A percentile compares a stretch with the other conserved stretches of the same genome.
Conservation (phyloP, 2,329 filamentous ascomycete species). For the Penicillium sp. region DNA sequence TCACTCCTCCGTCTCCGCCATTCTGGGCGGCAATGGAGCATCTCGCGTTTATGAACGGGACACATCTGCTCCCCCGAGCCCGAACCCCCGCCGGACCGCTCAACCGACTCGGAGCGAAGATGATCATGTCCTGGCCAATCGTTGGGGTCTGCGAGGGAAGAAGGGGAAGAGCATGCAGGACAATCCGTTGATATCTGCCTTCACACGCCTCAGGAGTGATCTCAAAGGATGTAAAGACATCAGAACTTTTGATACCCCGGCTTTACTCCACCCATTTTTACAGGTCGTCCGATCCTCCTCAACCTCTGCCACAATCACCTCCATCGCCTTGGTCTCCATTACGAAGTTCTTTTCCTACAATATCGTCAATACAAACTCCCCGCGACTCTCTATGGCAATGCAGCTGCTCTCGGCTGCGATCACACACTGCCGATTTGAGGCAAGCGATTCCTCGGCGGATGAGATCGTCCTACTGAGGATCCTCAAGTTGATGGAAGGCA, state of each 20-base stretch:
- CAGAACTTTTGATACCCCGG: constrained; percentile 81
- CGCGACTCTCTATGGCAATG: constrained; percentile 88
- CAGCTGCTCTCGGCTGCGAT: constrained; percentile 92
- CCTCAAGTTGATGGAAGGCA: constrained; percentile 95
- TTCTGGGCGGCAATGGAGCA: constrained; percentile 70
- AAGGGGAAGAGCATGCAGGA: constrained; percentile 97
- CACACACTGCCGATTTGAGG: constrained; percentile 96
- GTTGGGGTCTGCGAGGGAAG: constrained; percentile 93
- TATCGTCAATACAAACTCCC: constrained; percentile 79
- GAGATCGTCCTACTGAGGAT: constrained; percentile 95
- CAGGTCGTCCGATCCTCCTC: constrained; percentile 96
- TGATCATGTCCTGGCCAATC: constrained; percentile 63
- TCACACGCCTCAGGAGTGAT: constrained; percentile 85
- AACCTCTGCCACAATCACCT: constrained; percentile 94
- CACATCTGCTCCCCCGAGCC: constrained; percentile 40
- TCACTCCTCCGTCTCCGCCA: constrained; percentile 93
- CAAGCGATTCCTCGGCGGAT: constrained; percentile 90
- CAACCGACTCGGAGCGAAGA: constrained; percentile 34
- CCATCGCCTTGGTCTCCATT: constrained; percentile 86
- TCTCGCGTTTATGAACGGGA: constrained; percentile 50
- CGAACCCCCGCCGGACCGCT: constrained; percentile 32
- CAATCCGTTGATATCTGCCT: constrained; percentile 93
- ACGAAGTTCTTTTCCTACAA: constrained; percentile 97
- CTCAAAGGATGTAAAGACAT: constrained; percentile 90
- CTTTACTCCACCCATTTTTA: constrained; percentile 87